Evolutionary conservation across 1,139 yeast species (phyloP).

Genomic region (Entelexis paramagnoliae): DNA sequence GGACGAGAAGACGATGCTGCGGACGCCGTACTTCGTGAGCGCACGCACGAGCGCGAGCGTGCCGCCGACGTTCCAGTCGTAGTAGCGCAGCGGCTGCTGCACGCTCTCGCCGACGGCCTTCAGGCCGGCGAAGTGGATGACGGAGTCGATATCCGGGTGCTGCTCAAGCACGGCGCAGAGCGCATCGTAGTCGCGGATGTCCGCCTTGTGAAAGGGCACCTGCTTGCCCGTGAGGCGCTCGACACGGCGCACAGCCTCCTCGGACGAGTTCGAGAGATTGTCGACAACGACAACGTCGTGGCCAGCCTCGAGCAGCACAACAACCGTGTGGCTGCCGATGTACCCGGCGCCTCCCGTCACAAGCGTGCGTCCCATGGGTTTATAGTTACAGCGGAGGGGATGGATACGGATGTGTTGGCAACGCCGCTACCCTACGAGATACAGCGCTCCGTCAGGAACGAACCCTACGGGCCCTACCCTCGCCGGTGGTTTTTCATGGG

Average conservation of each 20-base stretch:
- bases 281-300: conserved; percentile 64
- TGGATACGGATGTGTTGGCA: too few species aligned
- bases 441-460: too few species aligned
- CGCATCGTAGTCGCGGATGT: conserved; percentile 44
- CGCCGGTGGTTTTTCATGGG: too few species aligned
- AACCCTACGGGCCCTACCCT: too few species aligned
- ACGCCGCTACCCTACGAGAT: too few species aligned
- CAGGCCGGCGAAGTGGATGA: conserved; percentile 76
- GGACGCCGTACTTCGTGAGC: conserved; percentile 41
- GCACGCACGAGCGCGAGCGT: conserved; percentile 50
- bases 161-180: conserved; percentile 42
- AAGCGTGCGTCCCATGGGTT: conserved; percentile 34
- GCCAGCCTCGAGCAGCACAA: conserved; percentile 54
- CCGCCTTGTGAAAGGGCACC: conserved; percentile 52
- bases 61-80: conserved; percentile 60
- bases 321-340: conserved; percentile 70
- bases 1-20: conserved; percentile 61
- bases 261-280: conserved; percentile 56
- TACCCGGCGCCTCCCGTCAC: conserved; percentile 88
- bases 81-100: conserved; percentile 57
- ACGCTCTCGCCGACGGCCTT: conserved; percentile 83
- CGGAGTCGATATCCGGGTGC: conserved; percentile 46
- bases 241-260: conserved; percentile 57
- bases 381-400: too few species aligned
- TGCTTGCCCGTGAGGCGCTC: conserved; percentile 42